Percentiles rank a stretch among this genome's conserved stretches.
These are phyloP conservation scores for Magnolia changhungtana DNA, from an alignment of 164 flowering plant species.

Conservation along the genomic window DNA sequence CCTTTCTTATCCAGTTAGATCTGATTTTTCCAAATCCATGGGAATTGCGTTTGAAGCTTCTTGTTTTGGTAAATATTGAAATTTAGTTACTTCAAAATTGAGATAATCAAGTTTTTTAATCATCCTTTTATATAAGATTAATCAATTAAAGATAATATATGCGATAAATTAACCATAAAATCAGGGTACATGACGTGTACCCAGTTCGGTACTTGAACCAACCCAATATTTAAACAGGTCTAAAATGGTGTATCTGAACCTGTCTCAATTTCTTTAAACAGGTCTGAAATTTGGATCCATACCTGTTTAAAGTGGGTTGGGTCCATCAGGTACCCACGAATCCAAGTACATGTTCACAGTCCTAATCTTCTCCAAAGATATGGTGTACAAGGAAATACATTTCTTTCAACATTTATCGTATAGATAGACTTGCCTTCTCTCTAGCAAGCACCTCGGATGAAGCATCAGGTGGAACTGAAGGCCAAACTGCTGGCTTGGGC, in stretches of 20 bases:
- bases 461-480: conserved; percentile 82
- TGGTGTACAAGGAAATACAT: neutral
- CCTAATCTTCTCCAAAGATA: neutral
- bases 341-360: neutral
- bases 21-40: too few species aligned
- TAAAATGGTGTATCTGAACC: neutral
- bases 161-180: too few species aligned
- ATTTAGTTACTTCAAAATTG: too few species aligned
- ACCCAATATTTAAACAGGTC: neutral
- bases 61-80: too few species aligned
- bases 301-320: neutral
- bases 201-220: neutral
- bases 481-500: conserved; percentile 97
- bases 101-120: too few species aligned
- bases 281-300: neutral
- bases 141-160: too few species aligned
- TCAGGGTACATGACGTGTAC: too few species aligned
- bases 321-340: neutral
- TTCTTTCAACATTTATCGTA: conserved; percentile 3
- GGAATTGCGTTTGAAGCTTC: too few species aligned
- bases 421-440: conserved; percentile 70
- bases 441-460: conserved; percentile 72
- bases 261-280: neutral
- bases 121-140: too few species aligned
- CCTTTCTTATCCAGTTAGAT: too few species aligned